Percentiles rank a stretch among this genome's conserved stretches.
Evolutionary conservation across 345 rosid genomes (phyloP).

Genomic region (Murraya paniculata): DNA sequence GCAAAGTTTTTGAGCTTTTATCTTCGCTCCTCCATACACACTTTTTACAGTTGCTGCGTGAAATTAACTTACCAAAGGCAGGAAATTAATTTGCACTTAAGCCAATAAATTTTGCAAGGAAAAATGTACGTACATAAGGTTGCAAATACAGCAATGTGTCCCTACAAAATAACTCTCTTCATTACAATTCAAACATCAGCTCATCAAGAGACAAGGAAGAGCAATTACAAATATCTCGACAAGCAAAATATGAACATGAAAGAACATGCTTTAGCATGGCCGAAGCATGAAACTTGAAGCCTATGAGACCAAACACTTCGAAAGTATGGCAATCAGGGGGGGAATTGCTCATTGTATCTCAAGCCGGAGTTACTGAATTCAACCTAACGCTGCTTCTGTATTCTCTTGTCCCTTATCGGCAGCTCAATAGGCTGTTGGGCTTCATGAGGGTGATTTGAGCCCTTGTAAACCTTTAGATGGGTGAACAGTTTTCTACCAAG

Average conservation of each 20-base stretch:
- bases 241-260: conserved; percentile 13
- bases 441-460: conserved; percentile 89
- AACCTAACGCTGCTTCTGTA: conserved; percentile 47
- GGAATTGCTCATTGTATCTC: conserved; percentile 16
- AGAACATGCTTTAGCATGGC: not conserved
- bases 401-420: conserved; percentile 89
- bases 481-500: conserved; percentile 90
- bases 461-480: conserved; percentile 95
- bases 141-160: conserved; percentile 3
- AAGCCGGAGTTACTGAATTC: conserved; percentile 7
- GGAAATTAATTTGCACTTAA: too few species aligned
- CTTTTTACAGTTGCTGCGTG: too few species aligned
- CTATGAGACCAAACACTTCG: not conserved
- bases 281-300: not conserved
- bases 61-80: too few species aligned
- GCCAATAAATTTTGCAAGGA: not conserved
- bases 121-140: not conserved
- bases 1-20: too few species aligned
- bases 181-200: not conserved
- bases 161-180: conserved; percentile 7
- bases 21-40: too few species aligned
- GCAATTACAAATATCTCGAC: conserved; percentile 14
- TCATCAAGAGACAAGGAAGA: conserved; percentile 2
- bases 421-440: conserved; percentile 85
- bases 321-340: not conserved